Percentiles rank a stretch among this genome's conserved stretches.
These are phyloP conservation scores for Lotus japonicus DNA, from an alignment of 306 rosid genomes.

Conservation along the genomic window DNA sequence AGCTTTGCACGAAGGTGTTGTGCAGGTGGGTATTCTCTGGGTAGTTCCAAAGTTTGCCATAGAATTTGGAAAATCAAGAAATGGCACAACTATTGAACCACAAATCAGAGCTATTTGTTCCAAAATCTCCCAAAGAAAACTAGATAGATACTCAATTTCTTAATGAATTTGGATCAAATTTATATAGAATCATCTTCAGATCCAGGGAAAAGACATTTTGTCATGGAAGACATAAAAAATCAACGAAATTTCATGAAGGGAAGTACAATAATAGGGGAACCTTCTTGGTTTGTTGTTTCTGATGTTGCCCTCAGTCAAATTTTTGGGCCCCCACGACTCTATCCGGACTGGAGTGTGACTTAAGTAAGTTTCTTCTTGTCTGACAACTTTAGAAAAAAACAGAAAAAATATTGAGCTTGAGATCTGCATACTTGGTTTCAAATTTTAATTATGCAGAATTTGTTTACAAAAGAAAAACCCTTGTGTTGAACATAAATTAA, in stretches of 20 bases:
- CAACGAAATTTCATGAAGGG: constrained; percentile 16
- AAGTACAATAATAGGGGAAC: constrained; percentile 13
- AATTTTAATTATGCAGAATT: too few species aligned
- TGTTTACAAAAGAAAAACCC: too few species aligned
- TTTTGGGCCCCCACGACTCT: neutral
- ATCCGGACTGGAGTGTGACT: neutral
- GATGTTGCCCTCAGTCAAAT: neutral
- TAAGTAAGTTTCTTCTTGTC: neutral
- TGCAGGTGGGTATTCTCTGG: constrained; percentile 26
- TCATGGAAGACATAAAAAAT: neutral
- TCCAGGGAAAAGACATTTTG: neutral
- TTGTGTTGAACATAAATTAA: too few species aligned
- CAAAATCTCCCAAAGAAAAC: neutral
- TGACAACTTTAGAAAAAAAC: neutral
- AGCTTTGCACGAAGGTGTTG: constrained; percentile 18
- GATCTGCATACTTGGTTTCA: neutral
- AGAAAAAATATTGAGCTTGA: neutral
- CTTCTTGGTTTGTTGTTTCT: constrained; percentile 6
- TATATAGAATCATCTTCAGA: neutral
- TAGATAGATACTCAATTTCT: neutral
- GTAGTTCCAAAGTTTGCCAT: constrained; percentile 42
- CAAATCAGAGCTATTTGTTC: neutral
- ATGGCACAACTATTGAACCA: neutral
- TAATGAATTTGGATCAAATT: neutral
- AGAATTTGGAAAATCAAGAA: constrained; percentile 3